Evolutionary conservation across 1,139 yeast genomes (phyloP).

Genomic region (Pneumocystis jirovecii): DNA sequence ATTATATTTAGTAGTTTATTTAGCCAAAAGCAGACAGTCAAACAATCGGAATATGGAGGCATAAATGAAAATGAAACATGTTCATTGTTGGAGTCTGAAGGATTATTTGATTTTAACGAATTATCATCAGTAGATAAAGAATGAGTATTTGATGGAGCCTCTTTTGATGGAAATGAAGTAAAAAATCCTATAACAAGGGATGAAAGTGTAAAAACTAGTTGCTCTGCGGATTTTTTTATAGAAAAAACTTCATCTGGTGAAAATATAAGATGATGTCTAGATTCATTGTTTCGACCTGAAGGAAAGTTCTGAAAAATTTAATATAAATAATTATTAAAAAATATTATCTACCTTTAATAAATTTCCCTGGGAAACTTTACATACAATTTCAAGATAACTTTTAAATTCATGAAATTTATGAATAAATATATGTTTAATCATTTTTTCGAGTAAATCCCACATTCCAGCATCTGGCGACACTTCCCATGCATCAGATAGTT

Average conservation of each 20-base stretch:
- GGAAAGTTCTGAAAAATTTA: slow-evolving; percentile 19
- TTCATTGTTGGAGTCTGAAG: not conserved
- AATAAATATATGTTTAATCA: slow-evolving; percentile 23
- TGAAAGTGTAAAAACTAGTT: slow-evolving; percentile 18
- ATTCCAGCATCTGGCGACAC: slow-evolving; percentile 35
- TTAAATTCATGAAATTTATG: not conserved
- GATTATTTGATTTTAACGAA: not conserved
- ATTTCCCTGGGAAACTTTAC: not conserved
- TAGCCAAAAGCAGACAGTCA: slow-evolving; percentile 39
- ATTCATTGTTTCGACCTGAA: slow-evolving; percentile 32
- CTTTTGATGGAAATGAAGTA: not conserved
- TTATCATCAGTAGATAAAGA: slow-evolving; percentile 4
- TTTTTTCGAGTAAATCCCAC: slow-evolving; percentile 38
- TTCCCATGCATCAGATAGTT: slow-evolving; percentile 20
- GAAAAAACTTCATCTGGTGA: slow-evolving; percentile 20
- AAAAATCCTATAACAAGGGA: slow-evolving; percentile 22
- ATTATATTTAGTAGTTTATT: slow-evolving; percentile 30
- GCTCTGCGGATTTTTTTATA: slow-evolving; percentile 19
- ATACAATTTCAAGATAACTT: not conserved
- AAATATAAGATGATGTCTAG: slow-evolving; percentile 22
- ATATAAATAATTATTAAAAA: not conserved
- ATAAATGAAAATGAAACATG: slow-evolving; percentile 27
- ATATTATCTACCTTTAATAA: not conserved
- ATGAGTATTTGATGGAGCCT: not conserved
- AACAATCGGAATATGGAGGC: slow-evolving; percentile 47